phyloP scores from a whole-genome alignment of 2,329 filamentous ascomycete genomes.

The Fusarium abutilonis region DNA sequence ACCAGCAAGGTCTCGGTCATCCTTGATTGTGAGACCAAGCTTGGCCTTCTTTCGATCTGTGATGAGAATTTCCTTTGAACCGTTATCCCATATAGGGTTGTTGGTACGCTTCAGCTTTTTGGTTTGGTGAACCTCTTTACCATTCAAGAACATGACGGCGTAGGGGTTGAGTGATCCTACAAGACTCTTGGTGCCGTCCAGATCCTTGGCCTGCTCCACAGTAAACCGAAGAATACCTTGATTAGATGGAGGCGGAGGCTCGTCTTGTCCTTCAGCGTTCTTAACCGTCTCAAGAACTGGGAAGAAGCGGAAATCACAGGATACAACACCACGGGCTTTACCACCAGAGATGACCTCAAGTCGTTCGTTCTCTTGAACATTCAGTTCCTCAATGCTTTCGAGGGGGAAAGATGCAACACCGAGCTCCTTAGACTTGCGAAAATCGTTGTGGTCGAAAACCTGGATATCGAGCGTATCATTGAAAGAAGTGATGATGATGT shows the following conservation, averaged over 20 bases:
- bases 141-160: constrained; percentile 86
- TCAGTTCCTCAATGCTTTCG: constrained; percentile 80
- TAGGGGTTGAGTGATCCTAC: constrained; percentile 93
- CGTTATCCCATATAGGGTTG: constrained; percentile 95
- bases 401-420: constrained; percentile 86
- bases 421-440: constrained; percentile 95
- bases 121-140: constrained; percentile 87
- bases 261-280: constrained; percentile 77
- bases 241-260: constrained; percentile 86
- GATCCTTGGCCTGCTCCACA: constrained; percentile 94
- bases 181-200: constrained; percentile 91
- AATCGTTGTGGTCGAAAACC: constrained; percentile 93
- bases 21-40: constrained; percentile 92
- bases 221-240: constrained; percentile 95
- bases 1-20: constrained; percentile 84
- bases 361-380: constrained; percentile 83
- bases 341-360: constrained; percentile 87
- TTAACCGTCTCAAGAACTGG: constrained; percentile 81
- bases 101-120: constrained; percentile 97
- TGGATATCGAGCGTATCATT: constrained; percentile 87
- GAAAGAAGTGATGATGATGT: constrained; percentile 91
- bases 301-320: constrained; percentile 92
- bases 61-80: constrained; percentile 92
- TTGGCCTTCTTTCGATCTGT: constrained; percentile 92
- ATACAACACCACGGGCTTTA: constrained; percentile 81